phyloP scores from a whole-genome alignment of 495 filamentous ascomycete genomes.

The Aspergillus taichungensis region DNA sequence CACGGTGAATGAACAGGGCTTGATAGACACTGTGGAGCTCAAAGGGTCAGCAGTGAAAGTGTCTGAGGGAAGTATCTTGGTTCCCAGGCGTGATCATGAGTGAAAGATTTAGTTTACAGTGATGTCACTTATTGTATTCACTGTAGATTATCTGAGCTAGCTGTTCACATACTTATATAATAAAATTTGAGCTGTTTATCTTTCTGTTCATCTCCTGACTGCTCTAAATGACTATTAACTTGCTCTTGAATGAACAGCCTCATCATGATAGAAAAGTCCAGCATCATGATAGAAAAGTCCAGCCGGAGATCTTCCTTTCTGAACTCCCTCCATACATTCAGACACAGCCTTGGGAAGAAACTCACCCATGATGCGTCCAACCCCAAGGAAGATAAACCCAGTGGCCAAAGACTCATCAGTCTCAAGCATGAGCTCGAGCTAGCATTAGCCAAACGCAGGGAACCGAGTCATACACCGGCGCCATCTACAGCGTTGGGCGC shows the following conservation, averaged over 20 bases:
- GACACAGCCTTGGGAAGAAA: background rate
- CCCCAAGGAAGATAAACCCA: background rate
- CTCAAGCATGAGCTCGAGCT: no score
- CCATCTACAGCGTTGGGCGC: no score
- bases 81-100: background rate
- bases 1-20: conserved; percentile 19
- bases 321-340: conserved; percentile 1
- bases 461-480: no score
- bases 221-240: no score
- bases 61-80: conserved; percentile 40
- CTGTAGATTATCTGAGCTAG: no score
- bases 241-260: no score
- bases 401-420: no score
- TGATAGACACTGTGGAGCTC: conserved; percentile 42
- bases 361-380: no score
- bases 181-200: background rate
- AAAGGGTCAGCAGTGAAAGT: conserved; percentile 51
- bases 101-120: no score
- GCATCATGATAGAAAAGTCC: conserved; percentile 2
- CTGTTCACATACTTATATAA: no score
- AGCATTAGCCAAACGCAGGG: no score
- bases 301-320: background rate
- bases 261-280: conserved; percentile 3
- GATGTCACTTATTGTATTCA: no score
- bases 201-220: background rate